Evolutionary conservation across 352 stramenopile species (phyloP).

Genomic region (Aphanomyces astaci): DNA sequence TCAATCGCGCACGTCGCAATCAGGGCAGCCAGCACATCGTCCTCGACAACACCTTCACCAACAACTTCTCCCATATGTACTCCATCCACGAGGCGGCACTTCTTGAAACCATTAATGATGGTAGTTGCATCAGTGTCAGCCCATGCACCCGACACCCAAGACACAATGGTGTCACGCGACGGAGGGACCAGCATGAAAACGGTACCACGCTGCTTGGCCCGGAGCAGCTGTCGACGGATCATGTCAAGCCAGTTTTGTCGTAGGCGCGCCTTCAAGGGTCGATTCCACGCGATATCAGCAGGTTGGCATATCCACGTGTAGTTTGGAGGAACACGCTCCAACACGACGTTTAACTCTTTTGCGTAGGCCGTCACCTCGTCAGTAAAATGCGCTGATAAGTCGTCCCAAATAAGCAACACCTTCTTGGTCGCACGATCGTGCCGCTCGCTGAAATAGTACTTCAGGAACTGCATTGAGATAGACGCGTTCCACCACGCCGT

Average conservation of each 20-base stretch:
- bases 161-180: not conserved
- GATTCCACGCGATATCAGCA: conserved; percentile 26
- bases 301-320: conserved; percentile 25
- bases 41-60: not conserved
- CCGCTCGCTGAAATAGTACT: conserved; percentile 19
- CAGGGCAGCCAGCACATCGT: not conserved
- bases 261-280: conserved; percentile 18
- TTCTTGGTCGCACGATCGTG: conserved; percentile 5
- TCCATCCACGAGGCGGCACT: not conserved
- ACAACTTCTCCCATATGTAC: not conserved
- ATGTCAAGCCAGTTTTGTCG: conserved; percentile 16
- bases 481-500: conserved; percentile 24
- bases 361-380: conserved; percentile 20
- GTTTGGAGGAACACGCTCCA: not conserved
- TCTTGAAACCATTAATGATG: conserved; percentile 9
- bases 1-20: not conserved
- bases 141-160: conserved; percentile 1
- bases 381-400: conserved; percentile 26
- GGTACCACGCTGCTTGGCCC: not conserved
- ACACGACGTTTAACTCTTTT: not conserved
- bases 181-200: not conserved
- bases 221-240: not conserved
- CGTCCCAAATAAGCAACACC: conserved; percentile 27
- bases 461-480: conserved; percentile 22
- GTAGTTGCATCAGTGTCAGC: not conserved